These are phyloP conservation scores for Orychophragmus violaceus DNA, from an alignment of 345 rosid genomes.

Conservation along the genomic window DNA sequence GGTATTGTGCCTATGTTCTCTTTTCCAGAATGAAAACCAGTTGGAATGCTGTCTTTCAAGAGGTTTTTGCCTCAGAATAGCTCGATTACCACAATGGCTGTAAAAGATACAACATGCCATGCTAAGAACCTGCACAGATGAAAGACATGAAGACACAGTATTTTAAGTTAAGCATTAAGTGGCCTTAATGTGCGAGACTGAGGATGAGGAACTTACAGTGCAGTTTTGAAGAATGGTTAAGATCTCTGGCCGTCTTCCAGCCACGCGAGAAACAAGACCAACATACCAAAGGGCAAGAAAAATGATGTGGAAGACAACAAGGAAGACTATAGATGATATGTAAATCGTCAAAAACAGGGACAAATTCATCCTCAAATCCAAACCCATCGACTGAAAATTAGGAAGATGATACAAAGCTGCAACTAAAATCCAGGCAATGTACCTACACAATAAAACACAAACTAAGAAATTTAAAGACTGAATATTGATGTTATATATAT, in stretches of 20 bases:
- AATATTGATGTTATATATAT: not conserved
- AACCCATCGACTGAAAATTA: slow-evolving; percentile 98
- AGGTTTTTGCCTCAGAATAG: slow-evolving; percentile 54
- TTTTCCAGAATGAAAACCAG: slow-evolving; percentile 73
- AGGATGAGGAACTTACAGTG: slow-evolving; percentile 48
- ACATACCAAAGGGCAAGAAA: slow-evolving; percentile 87
- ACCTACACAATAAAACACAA: slow-evolving; percentile 43
- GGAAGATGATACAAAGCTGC: slow-evolving; percentile 99
- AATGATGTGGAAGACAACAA: slow-evolving; percentile 84
- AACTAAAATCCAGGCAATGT: slow-evolving; percentile 94
- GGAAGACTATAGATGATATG: slow-evolving; percentile 83
- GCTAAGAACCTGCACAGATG: slow-evolving; percentile 71
- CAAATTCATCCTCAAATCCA: slow-evolving; percentile 98
- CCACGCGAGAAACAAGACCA: slow-evolving; percentile 94
- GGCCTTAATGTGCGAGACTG: slow-evolving; percentile 2
- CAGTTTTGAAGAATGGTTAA: slow-evolving; percentile 92
- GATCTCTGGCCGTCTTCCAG: slow-evolving; percentile 92
- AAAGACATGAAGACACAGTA: slow-evolving; percentile 5
- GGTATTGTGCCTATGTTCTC: slow-evolving; percentile 56
- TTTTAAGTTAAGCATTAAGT: not conserved
- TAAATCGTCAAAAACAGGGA: slow-evolving; percentile 85
- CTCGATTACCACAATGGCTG: slow-evolving; percentile 98
- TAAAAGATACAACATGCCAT: slow-evolving; percentile 96
- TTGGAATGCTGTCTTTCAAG: slow-evolving; percentile 44
- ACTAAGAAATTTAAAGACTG: not conserved